Base-by-base conservation (phyloP, 257 asterid species). In the Solanum raphanifolium region DNA sequence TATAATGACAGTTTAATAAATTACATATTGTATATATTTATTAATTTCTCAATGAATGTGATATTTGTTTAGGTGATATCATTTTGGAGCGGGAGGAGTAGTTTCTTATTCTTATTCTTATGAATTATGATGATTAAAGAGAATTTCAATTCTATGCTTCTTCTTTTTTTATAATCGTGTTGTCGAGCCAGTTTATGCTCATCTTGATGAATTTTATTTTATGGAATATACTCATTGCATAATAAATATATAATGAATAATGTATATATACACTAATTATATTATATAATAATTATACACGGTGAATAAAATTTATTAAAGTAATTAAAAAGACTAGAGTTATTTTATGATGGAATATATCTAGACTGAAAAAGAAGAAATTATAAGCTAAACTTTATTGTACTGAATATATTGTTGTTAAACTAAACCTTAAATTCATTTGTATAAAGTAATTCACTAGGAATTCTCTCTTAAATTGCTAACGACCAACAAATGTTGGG, bases 401-500 rank as follows among this genome's bases (percentile, higher is more conserved):
- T 9, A 60, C 13, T 21, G 13, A 60, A 60, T 21, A 60, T 60
- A 23, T 60, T 60, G 5, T 60, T 58, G 13, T 23, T 58, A 58
- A 20, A 4, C 0, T 27, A 68, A 68, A 68, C 2, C 6, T 69
- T 7, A 31, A 31, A 69, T 73, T 11, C 8, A 4, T 74, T 36
- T 21, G n/a, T 74, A 23, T 23, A 21, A 48, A 58, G 68, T 1
- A 20, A 36, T 38, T 21, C 83, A 74, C 11, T 11, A 10, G 29
- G 83, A 36, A 36, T 36, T 36, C 25, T 36, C 20, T 12, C 21
- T 75, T 75, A 6, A 75, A 36, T 75, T 75, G 11, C 2, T 0
- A 13, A 46, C 0, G 1, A 46, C 2, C 3, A 46, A 46, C 20
- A 46, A 46, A 1, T 0, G 0, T 43, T 1, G 7, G 13, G 20